Conservation (phyloP, 176 grass and related monocot genomes). For the Puya raimondii region DNA sequence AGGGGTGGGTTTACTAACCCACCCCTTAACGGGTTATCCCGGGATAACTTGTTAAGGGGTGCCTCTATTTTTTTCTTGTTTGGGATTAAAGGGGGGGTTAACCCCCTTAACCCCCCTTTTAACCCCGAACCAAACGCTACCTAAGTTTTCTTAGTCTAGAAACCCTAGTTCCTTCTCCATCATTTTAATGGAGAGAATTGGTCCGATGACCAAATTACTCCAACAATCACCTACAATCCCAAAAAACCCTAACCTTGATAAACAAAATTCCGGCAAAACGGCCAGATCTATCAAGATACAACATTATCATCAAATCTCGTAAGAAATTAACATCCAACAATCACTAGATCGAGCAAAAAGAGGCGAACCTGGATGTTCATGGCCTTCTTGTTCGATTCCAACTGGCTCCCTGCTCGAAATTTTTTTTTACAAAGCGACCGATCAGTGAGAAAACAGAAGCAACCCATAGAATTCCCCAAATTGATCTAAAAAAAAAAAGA, state of each 20-base stretch:
- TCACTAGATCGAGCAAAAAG: neutral
- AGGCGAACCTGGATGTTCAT: constrained; percentile 4
- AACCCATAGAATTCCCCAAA: neutral
- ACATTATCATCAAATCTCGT: neutral
- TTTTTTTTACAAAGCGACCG: too few species aligned
- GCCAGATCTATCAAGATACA: neutral
- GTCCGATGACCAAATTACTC: neutral
- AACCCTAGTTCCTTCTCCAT: neutral
- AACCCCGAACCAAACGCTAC: too few species aligned
- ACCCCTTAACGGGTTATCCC: too few species aligned
- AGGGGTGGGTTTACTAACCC: too few species aligned
- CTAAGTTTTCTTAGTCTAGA: too few species aligned
- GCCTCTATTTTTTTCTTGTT: too few species aligned
- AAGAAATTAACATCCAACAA: neutral
- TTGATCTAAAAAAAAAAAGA: neutral
- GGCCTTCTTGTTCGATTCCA: too few species aligned
- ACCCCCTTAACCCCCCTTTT: too few species aligned
- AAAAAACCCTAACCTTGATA: too few species aligned
- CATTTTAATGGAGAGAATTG: neutral
- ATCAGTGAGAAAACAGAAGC: neutral
- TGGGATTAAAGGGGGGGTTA: too few species aligned
- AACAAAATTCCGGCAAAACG: neutral
- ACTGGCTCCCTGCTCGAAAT: neutral
- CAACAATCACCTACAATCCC: too few species aligned
- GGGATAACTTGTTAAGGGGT: too few species aligned